phyloP scores from a whole-genome alignment of 2,329 filamentous ascomycete species.

The Fusarium graminum region DNA sequence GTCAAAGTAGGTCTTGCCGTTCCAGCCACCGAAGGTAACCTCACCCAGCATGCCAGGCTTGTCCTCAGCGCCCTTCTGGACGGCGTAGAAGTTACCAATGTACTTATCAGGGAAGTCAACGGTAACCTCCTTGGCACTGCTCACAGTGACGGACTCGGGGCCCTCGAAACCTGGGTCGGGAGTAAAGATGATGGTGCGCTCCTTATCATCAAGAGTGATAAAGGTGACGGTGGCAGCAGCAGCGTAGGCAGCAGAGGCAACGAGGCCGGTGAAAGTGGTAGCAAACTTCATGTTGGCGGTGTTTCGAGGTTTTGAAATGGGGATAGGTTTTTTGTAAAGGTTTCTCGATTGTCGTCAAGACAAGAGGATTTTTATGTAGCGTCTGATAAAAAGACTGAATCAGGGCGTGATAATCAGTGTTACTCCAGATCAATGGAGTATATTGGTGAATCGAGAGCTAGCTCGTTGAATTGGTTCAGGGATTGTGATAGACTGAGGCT shows the following conservation, averaged over 20 bases:
- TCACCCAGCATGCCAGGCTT: conserved; percentile 66
- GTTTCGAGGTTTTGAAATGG: conserved; percentile 28
- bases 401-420: conserved; percentile 31
- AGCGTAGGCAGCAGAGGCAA: conserved; percentile 59
- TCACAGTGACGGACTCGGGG: conserved; percentile 58
- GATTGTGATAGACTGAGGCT: conserved; percentile 46
- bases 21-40: conserved; percentile 63
- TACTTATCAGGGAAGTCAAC: conserved; percentile 60
- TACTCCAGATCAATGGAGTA: conserved; percentile 30
- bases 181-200: conserved; percentile 66
- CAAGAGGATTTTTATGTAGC: conserved; percentile 37
- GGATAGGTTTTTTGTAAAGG: conserved; percentile 17
- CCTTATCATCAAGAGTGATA: conserved; percentile 66
- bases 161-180: conserved; percentile 55
- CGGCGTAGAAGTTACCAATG: conserved; percentile 65
- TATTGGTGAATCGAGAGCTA: conserved; percentile 45
- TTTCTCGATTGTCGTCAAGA: conserved; percentile 48
- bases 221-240: conserved; percentile 68
- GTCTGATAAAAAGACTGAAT: conserved; percentile 48
- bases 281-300: conserved; percentile 67
- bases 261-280: conserved; percentile 59
- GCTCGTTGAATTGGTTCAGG: conserved; percentile 46
- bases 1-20: conserved; percentile 67
- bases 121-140: conserved; percentile 54
- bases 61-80: conserved; percentile 59